A percentile compares a stretch with the other conserved stretches of the same genome.
phyloP scores from a whole-genome alignment of 768 basidiomycete genomes.

The Rhizopogon roseolus region DNA sequence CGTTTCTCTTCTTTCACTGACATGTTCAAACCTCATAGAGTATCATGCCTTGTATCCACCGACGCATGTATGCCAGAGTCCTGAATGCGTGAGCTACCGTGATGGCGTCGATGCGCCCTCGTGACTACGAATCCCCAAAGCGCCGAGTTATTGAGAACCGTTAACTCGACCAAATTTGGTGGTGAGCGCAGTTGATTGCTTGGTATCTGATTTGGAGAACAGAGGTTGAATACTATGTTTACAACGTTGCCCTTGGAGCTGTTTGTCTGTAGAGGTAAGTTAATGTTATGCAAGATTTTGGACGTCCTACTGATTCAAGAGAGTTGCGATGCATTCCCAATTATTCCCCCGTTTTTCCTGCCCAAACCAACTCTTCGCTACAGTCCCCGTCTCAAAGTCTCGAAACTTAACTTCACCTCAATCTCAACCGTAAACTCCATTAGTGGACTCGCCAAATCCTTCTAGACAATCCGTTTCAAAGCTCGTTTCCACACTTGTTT shows the following conservation, averaged over 20 bases:
- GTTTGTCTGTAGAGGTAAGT: too few species aligned
- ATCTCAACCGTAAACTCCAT: constrained; percentile 17
- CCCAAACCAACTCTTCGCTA: constrained; percentile 13
- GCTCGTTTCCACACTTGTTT: constrained; percentile 6
- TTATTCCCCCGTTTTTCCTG: constrained; percentile 20
- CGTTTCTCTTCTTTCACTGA: neutral
- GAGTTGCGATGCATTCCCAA: constrained; percentile 36
- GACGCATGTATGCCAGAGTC: neutral
- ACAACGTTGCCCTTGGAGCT: too few species aligned
- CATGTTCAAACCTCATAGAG: neutral
- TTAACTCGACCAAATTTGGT: too few species aligned
- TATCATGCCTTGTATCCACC: constrained; percentile 1
- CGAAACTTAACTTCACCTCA: constrained; percentile 9
- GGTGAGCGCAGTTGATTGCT: too few species aligned
- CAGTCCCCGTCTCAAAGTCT: constrained; percentile 7
- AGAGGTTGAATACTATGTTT: too few species aligned
- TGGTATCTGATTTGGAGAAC: too few species aligned
- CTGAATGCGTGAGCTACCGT: constrained; percentile 25
- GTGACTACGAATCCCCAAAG: too few species aligned
- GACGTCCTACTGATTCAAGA: constrained; percentile 21
- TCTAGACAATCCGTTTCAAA: constrained; percentile 30
- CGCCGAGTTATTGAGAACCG: too few species aligned
- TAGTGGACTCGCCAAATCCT: constrained; percentile 30
- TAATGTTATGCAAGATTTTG: constrained; percentile 33
- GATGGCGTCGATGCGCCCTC: too few species aligned